Evolutionary conservation across 2,329 filamentous ascomycete genomes (phyloP), one percentile per base, ranked within the genome.

Genomic region (Aspergillus ochraceus): DNA sequence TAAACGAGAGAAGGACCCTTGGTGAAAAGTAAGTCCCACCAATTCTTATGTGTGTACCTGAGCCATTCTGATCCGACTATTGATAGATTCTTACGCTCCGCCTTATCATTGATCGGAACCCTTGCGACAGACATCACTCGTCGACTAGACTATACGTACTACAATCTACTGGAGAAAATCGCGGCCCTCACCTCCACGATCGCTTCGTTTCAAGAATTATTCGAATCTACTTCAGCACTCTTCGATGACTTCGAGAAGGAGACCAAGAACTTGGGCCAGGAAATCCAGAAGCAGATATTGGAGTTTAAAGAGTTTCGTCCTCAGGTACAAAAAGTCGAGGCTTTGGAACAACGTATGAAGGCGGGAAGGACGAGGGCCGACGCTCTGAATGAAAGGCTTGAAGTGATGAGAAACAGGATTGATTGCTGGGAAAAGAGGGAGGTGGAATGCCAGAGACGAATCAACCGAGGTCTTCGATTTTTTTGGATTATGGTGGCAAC

Each of bases 1-100:
- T 73, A 36, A 74, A 63, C 55, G 86, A 90, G 70, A 80, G 81
- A 54, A 95, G 94, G 89, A 92, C 91, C 74, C 86, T 88, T 71
- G 86, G 88, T 59, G 90, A 92, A 68, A 86, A 87, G 71, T 93
- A 86, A 73, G 88, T 87, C 9, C 3, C 49, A 19, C 12, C 88
- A 51, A 19, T 47, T 51, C 20, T 36, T 49, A 24, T 24, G 2
- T 26, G 42, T 46, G 4, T 6, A 29, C 26, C 49, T 10, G 20
- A 19, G 22, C n/a, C 17, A 26, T 46, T n/a, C 20, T 61, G 29
- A 53, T 50, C 32, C 29, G 52, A 39, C 55, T 65, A 14, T 49
- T 49, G 12, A 42, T 53, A 75, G 70, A 54, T 69, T 68, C 56
- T 63, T 77, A 26, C 74, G 74, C 10, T 70, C 69, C 19, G 70